Evolutionary conservation across 805 yeast genomes (phyloP), one percentile per base, ranked within the genome.

Genomic region (Clavispora fructus): DNA sequence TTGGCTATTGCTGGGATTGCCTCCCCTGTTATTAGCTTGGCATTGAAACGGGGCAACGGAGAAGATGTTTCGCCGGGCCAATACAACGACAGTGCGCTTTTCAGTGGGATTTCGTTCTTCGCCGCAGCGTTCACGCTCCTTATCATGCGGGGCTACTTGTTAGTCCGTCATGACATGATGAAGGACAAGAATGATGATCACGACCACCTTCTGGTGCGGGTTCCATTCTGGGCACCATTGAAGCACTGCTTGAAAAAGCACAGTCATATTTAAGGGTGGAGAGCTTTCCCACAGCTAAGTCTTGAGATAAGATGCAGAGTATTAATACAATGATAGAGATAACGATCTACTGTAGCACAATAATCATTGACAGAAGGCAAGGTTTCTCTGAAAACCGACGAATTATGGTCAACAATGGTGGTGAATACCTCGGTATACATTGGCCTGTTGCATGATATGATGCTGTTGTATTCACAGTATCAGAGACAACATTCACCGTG

Each of bases 21-120:
- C 1, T 74, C 87, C 1, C 87, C 87, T 1, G 73, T 82, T 19
- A 75, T 83, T 48, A 87, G 87, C 6, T 68, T 80, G n/a, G 61
- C 73, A 10, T 64, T 82, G 40, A 79, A 78, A 47, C 46, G 53
- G 19, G 61, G 61, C 10, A 51, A 55, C 17, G 35, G 39, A 2
- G 53, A 48, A 1, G 46, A 38, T 14, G 61, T 60, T 25, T 68
- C 68, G 33, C 75, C 82, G 8, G 60, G 65, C 7, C 80, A 75
- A 52, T 83, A 81, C 62, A 55, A 63, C 23, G 56, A 78, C 50
- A 79, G 85, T 7, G 70, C 83, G 0, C 68, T 82, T 1, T 83
- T 82, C 59, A 77, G 82, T 23, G 89, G 88, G 0, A 57, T 68
- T 14, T 64, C 76, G 6, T 82, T 76, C 57, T 47, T 77, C 16